These are phyloP conservation scores for Fusarium nelsonii DNA, from an alignment of 2,329 filamentous ascomycete species.

Conservation along the genomic window DNA sequence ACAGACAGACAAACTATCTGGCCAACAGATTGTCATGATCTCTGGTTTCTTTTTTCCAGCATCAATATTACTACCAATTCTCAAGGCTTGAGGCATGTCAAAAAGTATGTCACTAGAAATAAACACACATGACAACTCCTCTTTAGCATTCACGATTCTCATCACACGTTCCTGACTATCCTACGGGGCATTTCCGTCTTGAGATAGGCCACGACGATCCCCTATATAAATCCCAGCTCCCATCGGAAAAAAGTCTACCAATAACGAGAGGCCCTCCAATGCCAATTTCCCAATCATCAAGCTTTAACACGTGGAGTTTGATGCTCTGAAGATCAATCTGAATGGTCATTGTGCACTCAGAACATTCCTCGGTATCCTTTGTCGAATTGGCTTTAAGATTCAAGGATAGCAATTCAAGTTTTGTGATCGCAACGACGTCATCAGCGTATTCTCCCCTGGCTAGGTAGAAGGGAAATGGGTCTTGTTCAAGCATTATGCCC, in stretches of 20 bases:
- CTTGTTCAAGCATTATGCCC: constrained; percentile 6
- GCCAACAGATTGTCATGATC: not conserved
- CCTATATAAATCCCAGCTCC: constrained; percentile 33
- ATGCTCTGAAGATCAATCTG: constrained; percentile 9
- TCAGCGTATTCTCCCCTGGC: constrained; percentile 16
- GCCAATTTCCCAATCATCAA: constrained; percentile 26
- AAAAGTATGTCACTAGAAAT: no score
- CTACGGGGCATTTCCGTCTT: constrained; percentile 36
- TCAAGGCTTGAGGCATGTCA: not conserved
- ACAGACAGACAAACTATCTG: not conserved
- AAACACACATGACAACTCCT: constrained; percentile 6
- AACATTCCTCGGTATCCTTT: not conserved
- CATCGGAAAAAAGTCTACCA: constrained; percentile 43
- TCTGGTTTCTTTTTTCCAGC: not conserved
- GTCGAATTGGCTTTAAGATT: constrained; percentile 6
- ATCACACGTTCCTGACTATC: constrained; percentile 47
- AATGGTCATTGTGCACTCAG: not conserved
- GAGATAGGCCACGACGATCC: constrained; percentile 44
- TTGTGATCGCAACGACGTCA: constrained; percentile 40
- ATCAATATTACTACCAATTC: not conserved
- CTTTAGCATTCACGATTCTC: constrained; percentile 33
- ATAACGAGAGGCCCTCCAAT: constrained; percentile 31
- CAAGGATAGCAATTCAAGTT: constrained; percentile 13
- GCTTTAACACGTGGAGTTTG: constrained; percentile 26
- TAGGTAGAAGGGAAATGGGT: not conserved